phyloP scores from a whole-genome alignment of 2,329 filamentous ascomycete species.

The Botrytis squamosa region DNA sequence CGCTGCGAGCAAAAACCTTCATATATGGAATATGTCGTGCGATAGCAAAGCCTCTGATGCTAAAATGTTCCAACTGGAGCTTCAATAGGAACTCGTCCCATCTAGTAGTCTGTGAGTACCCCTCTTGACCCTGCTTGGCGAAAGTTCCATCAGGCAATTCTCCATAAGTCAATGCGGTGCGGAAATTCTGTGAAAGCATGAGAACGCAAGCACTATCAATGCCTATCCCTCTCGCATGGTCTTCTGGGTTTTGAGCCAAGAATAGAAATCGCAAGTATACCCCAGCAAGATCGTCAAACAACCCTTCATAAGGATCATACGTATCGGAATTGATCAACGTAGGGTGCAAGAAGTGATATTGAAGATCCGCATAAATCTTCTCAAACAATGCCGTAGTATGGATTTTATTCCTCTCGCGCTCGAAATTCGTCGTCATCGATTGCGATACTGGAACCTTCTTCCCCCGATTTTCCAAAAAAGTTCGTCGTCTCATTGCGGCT shows the following conservation, averaged over 20 bases:
- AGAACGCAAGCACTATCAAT: slow-evolving; percentile 7
- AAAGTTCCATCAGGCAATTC: neutral
- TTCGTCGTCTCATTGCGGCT: neutral
- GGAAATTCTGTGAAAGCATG: slow-evolving; percentile 9
- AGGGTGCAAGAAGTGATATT: slow-evolving; percentile 12
- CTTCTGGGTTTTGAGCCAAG: neutral
- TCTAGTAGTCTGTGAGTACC: neutral
- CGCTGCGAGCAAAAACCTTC: neutral
- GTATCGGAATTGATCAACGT: slow-evolving; percentile 1
- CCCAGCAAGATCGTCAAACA: neutral
- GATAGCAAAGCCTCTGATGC: slow-evolving; percentile 15
- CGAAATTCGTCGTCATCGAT: too few species aligned
- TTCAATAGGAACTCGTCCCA: slow-evolving; percentile 6
- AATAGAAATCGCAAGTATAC: neutral
- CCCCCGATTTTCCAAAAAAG: neutral
- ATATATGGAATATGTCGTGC: slow-evolving; percentile 14
- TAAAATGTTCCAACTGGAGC: neutral
- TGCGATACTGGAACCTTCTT: neutral
- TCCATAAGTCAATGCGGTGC: neutral
- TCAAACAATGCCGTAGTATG: neutral
- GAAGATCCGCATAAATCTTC: slow-evolving; percentile 4
- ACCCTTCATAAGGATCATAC: slow-evolving; percentile 7
- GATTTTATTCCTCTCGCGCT: neutral
- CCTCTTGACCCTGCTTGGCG: neutral
- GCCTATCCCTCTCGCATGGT: neutral